Evolutionary conservation across 305 asterid genomes (phyloP).

Genomic region (Plantago coronopus): DNA sequence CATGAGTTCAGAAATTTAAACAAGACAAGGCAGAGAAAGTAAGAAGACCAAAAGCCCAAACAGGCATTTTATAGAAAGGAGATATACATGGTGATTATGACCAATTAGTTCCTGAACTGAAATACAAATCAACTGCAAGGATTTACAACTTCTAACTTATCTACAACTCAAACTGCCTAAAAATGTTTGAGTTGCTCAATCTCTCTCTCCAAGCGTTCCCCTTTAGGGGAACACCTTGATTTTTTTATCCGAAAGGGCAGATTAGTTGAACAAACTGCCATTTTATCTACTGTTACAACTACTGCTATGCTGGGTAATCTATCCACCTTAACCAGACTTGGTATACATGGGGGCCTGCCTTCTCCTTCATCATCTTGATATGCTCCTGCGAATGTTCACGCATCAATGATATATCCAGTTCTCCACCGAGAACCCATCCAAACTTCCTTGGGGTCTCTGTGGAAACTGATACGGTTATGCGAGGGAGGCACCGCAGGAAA

Average conservation of each 20-base stretch:
- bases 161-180: slow-evolving; percentile 40
- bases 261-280: slow-evolving; percentile 22
- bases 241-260: slow-evolving; percentile 10
- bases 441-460: slow-evolving; percentile 3
- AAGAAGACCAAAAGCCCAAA: slow-evolving; percentile 7
- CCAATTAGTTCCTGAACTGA: slow-evolving; percentile 23
- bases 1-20: too few relatives aligned
- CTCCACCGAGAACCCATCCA: slow-evolving; percentile 15
- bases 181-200: slow-evolving; percentile 35
- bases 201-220: slow-evolving; percentile 24
- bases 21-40: background rate
- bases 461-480: slow-evolving; percentile 1
- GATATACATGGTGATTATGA: slow-evolving; percentile 21
- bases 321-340: slow-evolving; percentile 24
- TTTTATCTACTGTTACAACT: slow-evolving; percentile 29
- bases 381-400: slow-evolving; percentile 17
- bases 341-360: slow-evolving; percentile 36
- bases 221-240: slow-evolving; percentile 28
- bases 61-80: slow-evolving; percentile 13
- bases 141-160: slow-evolving; percentile 34
- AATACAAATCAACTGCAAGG: slow-evolving; percentile 29
- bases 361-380: slow-evolving; percentile 21
- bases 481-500: background rate
- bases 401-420: slow-evolving; percentile 9
- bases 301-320: slow-evolving; percentile 13